phyloP scores from a whole-genome alignment of 257 asterid genomes.

The Ilex asprella region DNA sequence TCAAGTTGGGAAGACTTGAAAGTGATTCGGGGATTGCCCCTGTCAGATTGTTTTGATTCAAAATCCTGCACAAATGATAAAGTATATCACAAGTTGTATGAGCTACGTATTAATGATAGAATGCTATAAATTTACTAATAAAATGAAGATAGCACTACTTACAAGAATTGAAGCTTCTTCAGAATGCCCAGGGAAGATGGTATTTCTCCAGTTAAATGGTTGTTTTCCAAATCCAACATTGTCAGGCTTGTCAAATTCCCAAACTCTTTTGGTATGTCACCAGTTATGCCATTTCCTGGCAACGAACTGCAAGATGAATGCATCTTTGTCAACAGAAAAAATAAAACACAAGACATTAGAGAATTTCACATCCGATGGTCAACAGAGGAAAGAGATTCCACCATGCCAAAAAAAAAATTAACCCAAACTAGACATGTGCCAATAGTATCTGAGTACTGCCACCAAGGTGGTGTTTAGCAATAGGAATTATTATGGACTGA shows the following conservation, averaged over 20 bases:
- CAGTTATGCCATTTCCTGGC: constrained; percentile 84
- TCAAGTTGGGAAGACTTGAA: constrained; percentile 46
- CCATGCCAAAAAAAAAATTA: neutral
- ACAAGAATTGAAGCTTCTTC: constrained; percentile 63
- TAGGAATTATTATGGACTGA: no score
- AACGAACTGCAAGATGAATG: constrained; percentile 47
- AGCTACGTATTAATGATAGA: constrained; percentile 1
- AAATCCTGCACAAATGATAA: constrained; percentile 41
- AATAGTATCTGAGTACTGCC: neutral
- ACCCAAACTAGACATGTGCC: neutral
- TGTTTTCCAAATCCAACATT: constrained; percentile 75
- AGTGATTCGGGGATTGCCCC: constrained; percentile 83
- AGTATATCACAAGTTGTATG: constrained; percentile 8
- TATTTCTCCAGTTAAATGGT: constrained; percentile 66
- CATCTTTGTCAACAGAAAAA: neutral
- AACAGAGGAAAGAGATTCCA: neutral
- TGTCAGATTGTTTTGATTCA: constrained; percentile 67
- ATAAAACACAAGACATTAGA: neutral
- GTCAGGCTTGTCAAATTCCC: constrained; percentile 82
- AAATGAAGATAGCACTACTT: constrained; percentile 27
- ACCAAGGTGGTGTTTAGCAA: neutral
- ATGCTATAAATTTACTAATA: neutral
- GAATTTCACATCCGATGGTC: neutral
- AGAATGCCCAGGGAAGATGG: constrained; percentile 82
- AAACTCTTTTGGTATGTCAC: constrained; percentile 63